phyloP scores from a whole-genome alignment of 164 flowering plant species.

The Vitis rotundifolia region DNA sequence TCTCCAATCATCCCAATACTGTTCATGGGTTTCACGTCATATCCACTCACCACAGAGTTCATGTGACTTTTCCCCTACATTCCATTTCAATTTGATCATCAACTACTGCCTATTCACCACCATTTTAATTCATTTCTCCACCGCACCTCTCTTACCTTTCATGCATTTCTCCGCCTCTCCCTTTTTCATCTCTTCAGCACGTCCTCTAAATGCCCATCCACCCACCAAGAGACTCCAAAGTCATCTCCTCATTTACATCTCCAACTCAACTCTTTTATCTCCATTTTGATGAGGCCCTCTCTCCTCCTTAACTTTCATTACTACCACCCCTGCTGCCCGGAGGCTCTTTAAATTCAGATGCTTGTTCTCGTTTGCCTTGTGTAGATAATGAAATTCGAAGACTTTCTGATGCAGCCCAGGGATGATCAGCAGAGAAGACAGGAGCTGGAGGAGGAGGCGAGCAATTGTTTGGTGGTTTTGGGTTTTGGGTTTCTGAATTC shows the following conservation, averaged over 20 bases:
- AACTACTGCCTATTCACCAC: too few relatives aligned
- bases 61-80: too few relatives aligned
- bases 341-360: neutral
- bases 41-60: neutral
- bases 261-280: neutral
- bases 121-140: too few relatives aligned
- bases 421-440: constrained; percentile 44
- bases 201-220: neutral
- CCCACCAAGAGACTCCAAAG: constrained; percentile 15
- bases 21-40: constrained; percentile 56
- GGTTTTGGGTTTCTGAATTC: neutral
- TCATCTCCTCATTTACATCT: neutral
- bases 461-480: neutral
- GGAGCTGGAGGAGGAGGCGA: constrained; percentile 68
- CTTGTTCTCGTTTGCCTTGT: neutral
- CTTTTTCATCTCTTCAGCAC: too few relatives aligned
- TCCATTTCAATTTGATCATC: too few relatives aligned
- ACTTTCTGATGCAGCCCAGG: constrained; percentile 53
- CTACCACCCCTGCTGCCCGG: neutral
- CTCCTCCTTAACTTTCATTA: neutral
- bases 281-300: neutral
- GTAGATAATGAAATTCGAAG: constrained; percentile 69
- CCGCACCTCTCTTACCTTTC: too few relatives aligned
- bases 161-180: too few relatives aligned
- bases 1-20: neutral